Percentiles rank a stretch among this genome's conserved stretches.
Conservation (phyloP, 306 rosid genomes). For the Vigna nakashimae region DNA sequence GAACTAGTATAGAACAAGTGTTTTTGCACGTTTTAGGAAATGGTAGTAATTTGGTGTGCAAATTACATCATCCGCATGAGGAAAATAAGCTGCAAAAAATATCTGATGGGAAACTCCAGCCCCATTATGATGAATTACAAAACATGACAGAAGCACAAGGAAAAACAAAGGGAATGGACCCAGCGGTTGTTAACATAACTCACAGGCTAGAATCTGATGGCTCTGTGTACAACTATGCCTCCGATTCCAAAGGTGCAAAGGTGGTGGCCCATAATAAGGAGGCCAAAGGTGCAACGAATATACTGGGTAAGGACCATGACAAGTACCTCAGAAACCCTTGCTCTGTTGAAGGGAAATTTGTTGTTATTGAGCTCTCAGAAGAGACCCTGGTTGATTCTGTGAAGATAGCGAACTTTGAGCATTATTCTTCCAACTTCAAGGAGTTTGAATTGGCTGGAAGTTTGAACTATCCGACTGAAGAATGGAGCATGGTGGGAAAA, state of each 20-base stretch:
- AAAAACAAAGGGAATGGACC: conserved; percentile 39
- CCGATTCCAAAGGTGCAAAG: conserved; percentile 89
- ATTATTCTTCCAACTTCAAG: conserved; percentile 90
- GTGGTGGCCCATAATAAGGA: conserved; percentile 89
- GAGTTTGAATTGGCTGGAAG: conserved; percentile 76
- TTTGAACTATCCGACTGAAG: conserved; percentile 74
- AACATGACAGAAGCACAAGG: conserved; percentile 56
- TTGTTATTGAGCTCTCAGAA: conserved; percentile 84
- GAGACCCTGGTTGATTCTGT: conserved; percentile 83
- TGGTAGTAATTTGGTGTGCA: conserved; percentile 60
- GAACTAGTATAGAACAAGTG: conserved; percentile 54
- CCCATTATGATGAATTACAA: conserved; percentile 57
- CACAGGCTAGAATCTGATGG: conserved; percentile 84
- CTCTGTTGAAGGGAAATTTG: conserved; percentile 76
- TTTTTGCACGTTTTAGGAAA: conserved; percentile 61
- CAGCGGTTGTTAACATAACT: conserved; percentile 59
- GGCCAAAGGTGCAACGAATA: conserved; percentile 84
- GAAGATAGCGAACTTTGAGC: conserved; percentile 88
- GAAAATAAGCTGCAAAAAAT: conserved; percentile 45
- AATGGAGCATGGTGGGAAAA: conserved; percentile 67
- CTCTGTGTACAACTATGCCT: conserved; percentile 83
- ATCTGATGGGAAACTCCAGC: conserved; percentile 45
- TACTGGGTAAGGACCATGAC: conserved; percentile 77
- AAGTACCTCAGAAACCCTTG: conserved; percentile 93
- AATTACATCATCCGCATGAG: conserved; percentile 44